Percentiles rank a stretch among this genome's conserved stretches.
These are phyloP conservation scores for Cladophialophora exuberans DNA, from an alignment of 2,329 filamentous ascomycete species.

Conservation along the genomic window DNA sequence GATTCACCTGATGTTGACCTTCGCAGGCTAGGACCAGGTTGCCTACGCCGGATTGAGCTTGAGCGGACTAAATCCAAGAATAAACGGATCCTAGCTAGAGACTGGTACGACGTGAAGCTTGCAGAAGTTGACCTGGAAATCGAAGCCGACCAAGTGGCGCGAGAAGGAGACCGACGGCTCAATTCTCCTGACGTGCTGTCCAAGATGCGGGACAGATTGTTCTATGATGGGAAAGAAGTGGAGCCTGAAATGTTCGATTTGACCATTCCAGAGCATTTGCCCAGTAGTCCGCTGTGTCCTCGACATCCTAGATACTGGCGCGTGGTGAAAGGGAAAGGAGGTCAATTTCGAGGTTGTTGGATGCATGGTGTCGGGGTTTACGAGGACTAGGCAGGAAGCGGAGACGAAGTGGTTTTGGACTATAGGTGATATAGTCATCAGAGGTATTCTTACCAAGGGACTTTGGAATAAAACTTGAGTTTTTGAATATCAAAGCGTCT, in stretches of 20 bases:
- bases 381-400: slow-evolving; percentile 1
- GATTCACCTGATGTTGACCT: not conserved
- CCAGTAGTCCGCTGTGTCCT: slow-evolving; percentile 35
- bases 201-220: not conserved
- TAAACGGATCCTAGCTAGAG: slow-evolving; percentile 18
- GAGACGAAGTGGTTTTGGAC: not conserved
- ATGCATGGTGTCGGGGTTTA: slow-evolving; percentile 33
- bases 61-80: slow-evolving; percentile 16
- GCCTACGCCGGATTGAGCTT: not conserved
- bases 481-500: too few species aligned
- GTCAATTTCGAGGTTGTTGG: slow-evolving; percentile 33
- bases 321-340: slow-evolving; percentile 29
- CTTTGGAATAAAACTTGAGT: too few species aligned
- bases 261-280: slow-evolving; percentile 34
- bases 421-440: too few species aligned
- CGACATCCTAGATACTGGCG: slow-evolving; percentile 33
- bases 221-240: slow-evolving; percentile 6
- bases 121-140: slow-evolving; percentile 25
- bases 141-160: slow-evolving; percentile 11
- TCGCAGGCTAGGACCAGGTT: not conserved
- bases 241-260: slow-evolving; percentile 21
- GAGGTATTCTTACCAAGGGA: too few species aligned
- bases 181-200: slow-evolving; percentile 16
- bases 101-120: slow-evolving; percentile 33
- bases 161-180: slow-evolving; percentile 18